These are phyloP conservation scores for Vitis labrusca DNA, from an alignment of 164 flowering plant species.

Conservation along the genomic window DNA sequence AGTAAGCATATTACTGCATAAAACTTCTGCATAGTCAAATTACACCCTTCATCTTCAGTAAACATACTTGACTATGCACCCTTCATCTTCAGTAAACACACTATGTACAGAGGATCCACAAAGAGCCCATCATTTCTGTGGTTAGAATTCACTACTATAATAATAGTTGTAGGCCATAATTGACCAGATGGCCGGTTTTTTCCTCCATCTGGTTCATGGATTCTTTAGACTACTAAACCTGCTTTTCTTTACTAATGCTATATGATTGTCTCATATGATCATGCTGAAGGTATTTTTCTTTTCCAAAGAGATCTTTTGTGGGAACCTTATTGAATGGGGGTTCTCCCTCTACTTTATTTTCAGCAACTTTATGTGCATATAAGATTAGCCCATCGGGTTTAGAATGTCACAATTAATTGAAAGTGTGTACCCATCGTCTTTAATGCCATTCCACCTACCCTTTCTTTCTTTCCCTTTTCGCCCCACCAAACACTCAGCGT, in stretches of 20 bases:
- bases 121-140: too few relatives aligned
- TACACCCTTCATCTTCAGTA: too few relatives aligned
- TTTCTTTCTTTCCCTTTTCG: not conserved
- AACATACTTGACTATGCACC: too few relatives aligned
- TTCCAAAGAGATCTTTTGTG: slow-evolving; percentile 4
- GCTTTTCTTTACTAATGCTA: not conserved
- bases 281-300: slow-evolving; percentile 11
- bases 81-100: too few relatives aligned
- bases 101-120: too few relatives aligned
- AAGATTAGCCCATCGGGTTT: not conserved
- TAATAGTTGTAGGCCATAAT: too few relatives aligned
- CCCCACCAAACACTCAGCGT: too few relatives aligned
- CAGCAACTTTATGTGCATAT: not conserved
- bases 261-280: not conserved
- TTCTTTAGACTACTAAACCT: too few relatives aligned
- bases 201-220: too few relatives aligned
- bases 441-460: not conserved
- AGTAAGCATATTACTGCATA: not conserved
- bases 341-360: slow-evolving; percentile 13
- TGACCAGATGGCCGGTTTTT: too few relatives aligned
- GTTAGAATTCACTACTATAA: too few relatives aligned
- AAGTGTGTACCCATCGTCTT: not conserved
- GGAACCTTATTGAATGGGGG: slow-evolving; percentile 4
- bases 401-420: not conserved
- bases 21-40: too few relatives aligned